Conservation (phyloP, 1,284 basidiomycete species). For the Xerocomus cyaneibrunnescens region DNA sequence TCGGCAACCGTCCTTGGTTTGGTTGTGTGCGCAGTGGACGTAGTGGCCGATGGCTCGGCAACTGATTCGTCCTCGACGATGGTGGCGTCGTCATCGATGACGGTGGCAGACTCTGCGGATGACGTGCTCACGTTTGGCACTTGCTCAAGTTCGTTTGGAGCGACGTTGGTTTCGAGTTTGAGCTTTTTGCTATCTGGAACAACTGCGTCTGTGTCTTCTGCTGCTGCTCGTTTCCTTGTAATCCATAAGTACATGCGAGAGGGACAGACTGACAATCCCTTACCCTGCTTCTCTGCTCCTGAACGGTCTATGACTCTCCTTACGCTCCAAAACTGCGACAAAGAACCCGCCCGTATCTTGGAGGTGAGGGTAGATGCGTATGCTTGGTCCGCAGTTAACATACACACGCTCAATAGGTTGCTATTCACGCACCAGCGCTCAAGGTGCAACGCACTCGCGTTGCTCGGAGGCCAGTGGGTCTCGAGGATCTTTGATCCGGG, state of each 20-base stretch:
- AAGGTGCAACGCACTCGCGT: conserved; percentile 60
- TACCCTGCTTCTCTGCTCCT: conserved; percentile 27
- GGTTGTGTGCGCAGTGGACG: neutral
- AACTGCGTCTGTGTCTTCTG: conserved; percentile 38
- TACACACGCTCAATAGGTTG: neutral
- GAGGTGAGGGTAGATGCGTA: conserved; percentile 91
- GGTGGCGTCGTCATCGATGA: conserved; percentile 6
- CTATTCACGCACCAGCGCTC: conserved; percentile 61
- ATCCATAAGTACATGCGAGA: conserved; percentile 9
- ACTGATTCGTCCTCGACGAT: conserved; percentile 19
- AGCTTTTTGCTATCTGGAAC: conserved; percentile 50
- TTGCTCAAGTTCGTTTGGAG: conserved; percentile 4
- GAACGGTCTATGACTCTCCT: conserved; percentile 20
- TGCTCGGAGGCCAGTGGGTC: conserved; percentile 80
- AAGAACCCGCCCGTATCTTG: conserved; percentile 99
- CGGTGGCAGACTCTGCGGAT: conserved; percentile 4
- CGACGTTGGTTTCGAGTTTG: conserved; percentile 37
- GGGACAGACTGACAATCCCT: neutral
- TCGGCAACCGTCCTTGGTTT: conserved; percentile 32
- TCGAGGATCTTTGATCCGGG: conserved; percentile 58
- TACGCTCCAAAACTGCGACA: conserved; percentile 81
- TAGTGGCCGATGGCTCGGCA: neutral
- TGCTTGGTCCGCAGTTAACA: conserved; percentile 41
- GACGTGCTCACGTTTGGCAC: conserved; percentile 16
- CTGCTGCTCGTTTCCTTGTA: conserved; percentile 47